Evolutionary conservation across 495 filamentous ascomycete species (phyloP).

Genomic region (Podospora didyma): DNA sequence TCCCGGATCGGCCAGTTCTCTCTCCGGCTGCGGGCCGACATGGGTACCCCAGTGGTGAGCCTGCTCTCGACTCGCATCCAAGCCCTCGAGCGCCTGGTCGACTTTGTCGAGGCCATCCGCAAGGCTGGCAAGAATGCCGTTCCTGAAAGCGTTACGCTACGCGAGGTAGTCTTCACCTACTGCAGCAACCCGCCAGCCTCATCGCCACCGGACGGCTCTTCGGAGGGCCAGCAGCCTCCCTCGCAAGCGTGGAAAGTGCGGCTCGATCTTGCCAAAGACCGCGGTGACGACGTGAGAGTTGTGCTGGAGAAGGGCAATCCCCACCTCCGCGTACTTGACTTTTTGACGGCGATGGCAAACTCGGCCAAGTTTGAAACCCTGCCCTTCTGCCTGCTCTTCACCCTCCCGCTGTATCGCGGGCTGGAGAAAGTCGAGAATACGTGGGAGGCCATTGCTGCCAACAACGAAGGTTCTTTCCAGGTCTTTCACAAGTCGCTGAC

Average conservation of each 20-base stretch:
- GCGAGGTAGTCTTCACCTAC: conserved; percentile 61
- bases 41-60: conserved; percentile 54
- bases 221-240: neutral
- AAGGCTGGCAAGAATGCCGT: conserved; percentile 44
- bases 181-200: conserved; percentile 14
- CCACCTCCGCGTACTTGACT: conserved; percentile 66
- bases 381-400: conserved; percentile 44
- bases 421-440: conserved; percentile 52
- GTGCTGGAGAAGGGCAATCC: conserved; percentile 64
- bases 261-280: conserved; percentile 27
- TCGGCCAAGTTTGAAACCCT: conserved; percentile 28
- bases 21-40: conserved; percentile 51
- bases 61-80: conserved; percentile 51
- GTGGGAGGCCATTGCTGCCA: conserved; percentile 30
- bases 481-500: conserved; percentile 42
- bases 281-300: conserved; percentile 36
- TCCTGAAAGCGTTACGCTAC: conserved; percentile 56
- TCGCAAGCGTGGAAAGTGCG: conserved; percentile 33
- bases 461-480: conserved; percentile 34
- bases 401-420: conserved; percentile 65
- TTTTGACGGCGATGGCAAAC: conserved; percentile 62
- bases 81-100: conserved; percentile 60
- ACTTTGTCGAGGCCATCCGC: conserved; percentile 58
- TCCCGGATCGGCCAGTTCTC: conserved; percentile 53
- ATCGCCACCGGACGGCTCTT: neutral